Percentiles rank a stretch among this genome's conserved stretches.
Conservation (phyloP, 768 basidiomycete genomes). For the Mycena belliarum region DNA sequence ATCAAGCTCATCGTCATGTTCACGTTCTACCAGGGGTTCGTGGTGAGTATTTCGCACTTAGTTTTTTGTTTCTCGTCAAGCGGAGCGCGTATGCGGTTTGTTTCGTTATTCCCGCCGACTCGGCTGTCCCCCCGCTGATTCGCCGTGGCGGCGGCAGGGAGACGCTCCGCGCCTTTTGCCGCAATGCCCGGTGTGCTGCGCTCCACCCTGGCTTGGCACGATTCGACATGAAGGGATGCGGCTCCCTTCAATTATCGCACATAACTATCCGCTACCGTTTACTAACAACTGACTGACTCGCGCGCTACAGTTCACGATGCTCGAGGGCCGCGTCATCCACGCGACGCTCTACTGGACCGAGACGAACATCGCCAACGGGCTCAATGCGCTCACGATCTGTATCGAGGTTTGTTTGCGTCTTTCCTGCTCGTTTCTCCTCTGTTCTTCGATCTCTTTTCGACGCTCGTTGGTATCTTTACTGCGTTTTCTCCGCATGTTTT, state of each 20-base stretch:
- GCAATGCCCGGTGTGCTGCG: too few species aligned
- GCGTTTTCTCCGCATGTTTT: too few species aligned
- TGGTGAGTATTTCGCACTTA: constrained; percentile 62
- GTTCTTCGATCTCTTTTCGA: neutral
- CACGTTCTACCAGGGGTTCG: constrained; percentile 84
- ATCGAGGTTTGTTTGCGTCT: constrained; percentile 79
- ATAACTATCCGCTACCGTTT: too few species aligned
- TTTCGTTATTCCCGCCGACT: neutral
- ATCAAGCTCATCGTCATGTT: constrained; percentile 90
- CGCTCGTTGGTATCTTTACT: too few species aligned
- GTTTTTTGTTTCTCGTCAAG: neutral
- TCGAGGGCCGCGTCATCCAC: constrained; percentile 73
- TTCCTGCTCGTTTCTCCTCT: too few species aligned
- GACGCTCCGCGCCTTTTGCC: too few species aligned
- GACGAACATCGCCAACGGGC: constrained; percentile 82
- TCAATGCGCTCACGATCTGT: constrained; percentile 80
- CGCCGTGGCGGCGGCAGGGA: too few species aligned
- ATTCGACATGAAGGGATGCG: too few species aligned
- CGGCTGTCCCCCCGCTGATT: neutral
- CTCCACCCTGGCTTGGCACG: too few species aligned
- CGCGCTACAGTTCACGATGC: constrained; percentile 51
- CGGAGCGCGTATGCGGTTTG: too few species aligned
- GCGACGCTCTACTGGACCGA: constrained; percentile 82
- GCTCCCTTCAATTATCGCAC: too few species aligned
- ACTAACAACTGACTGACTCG: too few species aligned